Conservation (phyloP, 1,284 basidiomycete species). For the Dichomitus squalens region DNA sequence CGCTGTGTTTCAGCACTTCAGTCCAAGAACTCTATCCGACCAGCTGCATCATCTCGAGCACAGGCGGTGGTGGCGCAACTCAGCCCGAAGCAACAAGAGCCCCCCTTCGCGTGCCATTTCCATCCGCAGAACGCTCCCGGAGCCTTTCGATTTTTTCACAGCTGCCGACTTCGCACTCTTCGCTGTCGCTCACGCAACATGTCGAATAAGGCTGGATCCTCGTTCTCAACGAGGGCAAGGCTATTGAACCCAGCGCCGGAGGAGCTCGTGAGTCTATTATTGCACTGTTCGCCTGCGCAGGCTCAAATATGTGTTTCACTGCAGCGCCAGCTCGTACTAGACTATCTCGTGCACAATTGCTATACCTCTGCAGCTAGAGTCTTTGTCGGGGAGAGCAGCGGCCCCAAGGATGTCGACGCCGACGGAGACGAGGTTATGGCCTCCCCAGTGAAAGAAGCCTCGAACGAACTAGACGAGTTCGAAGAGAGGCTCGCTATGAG, state of each 20-base stretch:
- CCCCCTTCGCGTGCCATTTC: too few relatives aligned
- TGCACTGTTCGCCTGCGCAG: not conserved
- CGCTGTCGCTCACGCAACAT: not conserved
- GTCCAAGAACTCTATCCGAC: too few relatives aligned
- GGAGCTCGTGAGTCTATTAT: conserved; percentile 21
- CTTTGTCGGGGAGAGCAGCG: conserved; percentile 64
- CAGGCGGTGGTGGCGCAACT: too few relatives aligned
- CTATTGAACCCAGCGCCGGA: conserved; percentile 24
- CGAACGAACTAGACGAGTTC: conserved; percentile 10
- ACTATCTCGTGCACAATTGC: conserved; percentile 79
- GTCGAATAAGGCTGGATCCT: conserved; percentile 12
- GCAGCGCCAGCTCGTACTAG: conserved; percentile 77
- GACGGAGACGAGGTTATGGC: conserved; percentile 67
- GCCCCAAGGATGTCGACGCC: conserved; percentile 58
- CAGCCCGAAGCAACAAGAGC: too few relatives aligned
- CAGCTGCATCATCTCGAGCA: too few relatives aligned
- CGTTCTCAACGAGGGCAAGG: conserved; percentile 3
- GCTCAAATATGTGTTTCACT: not conserved
- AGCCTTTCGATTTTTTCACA: not conserved
- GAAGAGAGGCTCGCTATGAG: conserved; percentile 51
- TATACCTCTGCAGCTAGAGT: conserved; percentile 72
- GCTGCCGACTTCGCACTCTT: not conserved
- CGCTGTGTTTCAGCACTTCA: too few relatives aligned
- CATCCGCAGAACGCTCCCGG: too few relatives aligned
- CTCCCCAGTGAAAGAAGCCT: conserved; percentile 26